A percentile compares a stretch with the other conserved stretches of the same genome.
These are phyloP conservation scores for Penicillium desertorum DNA, from an alignment of 495 filamentous ascomycete species.

Conservation along the genomic window DNA sequence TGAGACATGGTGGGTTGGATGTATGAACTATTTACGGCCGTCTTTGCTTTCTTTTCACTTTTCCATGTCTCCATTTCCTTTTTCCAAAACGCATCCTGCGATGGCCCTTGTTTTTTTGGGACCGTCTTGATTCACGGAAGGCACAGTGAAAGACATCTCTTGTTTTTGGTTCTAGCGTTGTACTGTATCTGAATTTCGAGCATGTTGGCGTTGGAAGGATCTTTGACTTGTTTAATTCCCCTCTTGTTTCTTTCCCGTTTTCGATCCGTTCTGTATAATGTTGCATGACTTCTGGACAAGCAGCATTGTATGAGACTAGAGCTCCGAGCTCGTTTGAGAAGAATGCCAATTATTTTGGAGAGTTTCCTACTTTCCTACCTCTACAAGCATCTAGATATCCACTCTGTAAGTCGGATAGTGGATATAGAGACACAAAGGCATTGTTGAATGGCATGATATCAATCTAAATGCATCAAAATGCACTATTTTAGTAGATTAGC, in stretches of 20 bases:
- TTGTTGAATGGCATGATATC: slow-evolving; percentile 1
- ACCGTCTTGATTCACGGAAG: slow-evolving; percentile 36
- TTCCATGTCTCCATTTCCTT: slow-evolving; percentile 30
- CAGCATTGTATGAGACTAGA: slow-evolving; percentile 4
- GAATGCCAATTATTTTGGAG: slow-evolving; percentile 7
- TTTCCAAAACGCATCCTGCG: slow-evolving; percentile 32
- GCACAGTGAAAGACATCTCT: slow-evolving; percentile 40
- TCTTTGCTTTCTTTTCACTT: slow-evolving; percentile 31
- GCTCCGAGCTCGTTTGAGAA: neutral
- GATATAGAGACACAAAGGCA: slow-evolving; percentile 6
- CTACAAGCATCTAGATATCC: neutral
- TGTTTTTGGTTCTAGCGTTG: slow-evolving; percentile 46
- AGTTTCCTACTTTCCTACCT: neutral
- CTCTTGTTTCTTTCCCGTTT: slow-evolving; percentile 21
- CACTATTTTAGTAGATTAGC: slow-evolving; percentile 2
- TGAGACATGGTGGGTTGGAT: slow-evolving; percentile 47
- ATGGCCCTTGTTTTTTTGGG: slow-evolving; percentile 27
- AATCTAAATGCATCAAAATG: neutral
- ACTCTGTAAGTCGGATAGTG: neutral
- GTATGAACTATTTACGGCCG: slow-evolving; percentile 48
- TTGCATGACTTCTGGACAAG: neutral
- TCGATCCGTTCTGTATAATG: slow-evolving; percentile 12
- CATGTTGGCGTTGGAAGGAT: slow-evolving; percentile 33
- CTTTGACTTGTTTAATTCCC: slow-evolving; percentile 26
- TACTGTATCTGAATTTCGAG: slow-evolving; percentile 43